Base-by-base conservation (phyloP, 495 filamentous ascomycete genomes). In the Penicillium canariense region DNA sequence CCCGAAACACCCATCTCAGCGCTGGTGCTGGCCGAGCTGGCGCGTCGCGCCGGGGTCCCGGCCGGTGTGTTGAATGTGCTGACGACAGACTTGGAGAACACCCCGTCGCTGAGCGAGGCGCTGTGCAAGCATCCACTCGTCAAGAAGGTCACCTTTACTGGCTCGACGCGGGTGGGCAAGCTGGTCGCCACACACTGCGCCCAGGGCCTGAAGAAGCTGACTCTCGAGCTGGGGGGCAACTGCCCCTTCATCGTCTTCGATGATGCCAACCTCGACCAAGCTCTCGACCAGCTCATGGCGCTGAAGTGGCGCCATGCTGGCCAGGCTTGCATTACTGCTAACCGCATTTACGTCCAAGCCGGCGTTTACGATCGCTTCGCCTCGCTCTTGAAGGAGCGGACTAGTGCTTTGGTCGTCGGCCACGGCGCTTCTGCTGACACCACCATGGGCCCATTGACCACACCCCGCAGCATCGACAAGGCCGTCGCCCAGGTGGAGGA, bases 231-330 rank as follows among this genome's bases (percentile, higher is more conserved):
- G 22, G 87, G 87, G 26, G 87, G 87, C 4, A 89, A 90, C 66
- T 87, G 86, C 39, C 87, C 87, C 0, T 88, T 88, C 68, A 73
- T 89, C 38, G 80, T 89, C 6, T 89, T 90, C 60, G 83, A 88
- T 44, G 87, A 90, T 64, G 86, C 87, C 17, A 82, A 88, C 49
- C 69, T 89, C 14, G 79, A 87, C 15, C 74, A 81, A 46, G 84
- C 86, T 4, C 69, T 84, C 8, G 74, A 80, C 20, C 79, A 78
- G 44, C 76, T 86, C 15, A 83, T 87, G 56, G 68, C 77, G 1
- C 73, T 82, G 31, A 88, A 88, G 58, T 88, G 85, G 78, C 78
- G 85, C 20, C 81, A 84, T 66, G 81, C 81, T 0, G 85, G 87
- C 4, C 87, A 90, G 65, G 87, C 87, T 0, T 90, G 87, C 61